These are phyloP conservation scores for Colletotrichum sp. DNA, from an alignment of 2,329 filamentous ascomycete genomes.

Conservation along the genomic window DNA sequence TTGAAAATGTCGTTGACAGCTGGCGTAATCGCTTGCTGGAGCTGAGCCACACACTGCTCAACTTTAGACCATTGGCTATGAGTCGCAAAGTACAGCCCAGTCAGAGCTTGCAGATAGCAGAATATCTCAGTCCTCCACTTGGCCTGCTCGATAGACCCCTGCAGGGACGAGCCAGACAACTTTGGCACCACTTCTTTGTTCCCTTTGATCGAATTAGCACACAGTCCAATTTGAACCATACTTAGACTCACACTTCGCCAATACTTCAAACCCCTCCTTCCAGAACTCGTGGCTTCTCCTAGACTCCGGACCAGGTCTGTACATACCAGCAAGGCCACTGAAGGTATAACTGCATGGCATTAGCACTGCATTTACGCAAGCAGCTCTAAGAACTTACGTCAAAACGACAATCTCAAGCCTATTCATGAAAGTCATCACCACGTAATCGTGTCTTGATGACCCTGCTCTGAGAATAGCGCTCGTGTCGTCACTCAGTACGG, in stretches of 20 bases:
- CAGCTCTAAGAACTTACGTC: conserved; percentile 47
- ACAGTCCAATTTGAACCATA: too few relatives aligned
- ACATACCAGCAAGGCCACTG: conserved; percentile 53
- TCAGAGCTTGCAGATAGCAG: conserved; percentile 73
- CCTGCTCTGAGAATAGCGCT: conserved; percentile 56
- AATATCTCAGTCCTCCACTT: conserved; percentile 70
- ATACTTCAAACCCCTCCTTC: conserved; percentile 45
- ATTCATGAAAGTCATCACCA: conserved; percentile 65
- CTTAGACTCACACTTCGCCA: conserved; percentile 49
- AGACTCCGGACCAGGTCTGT: conserved; percentile 34
- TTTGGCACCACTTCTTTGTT: conserved; percentile 31
- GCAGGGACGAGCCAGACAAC: conserved; percentile 54
- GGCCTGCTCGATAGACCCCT: conserved; percentile 60
- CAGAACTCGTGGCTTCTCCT: conserved; percentile 38
- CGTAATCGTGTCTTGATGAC: conserved; percentile 52
- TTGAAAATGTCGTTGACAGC: conserved; percentile 35
- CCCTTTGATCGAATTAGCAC: conserved; percentile 15
- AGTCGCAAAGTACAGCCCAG: conserved; percentile 71
- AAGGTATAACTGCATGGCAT: conserved; percentile 53
- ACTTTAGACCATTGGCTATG: conserved; percentile 74
- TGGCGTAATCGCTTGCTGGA: conserved; percentile 40
- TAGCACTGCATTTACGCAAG: conserved; percentile 4
- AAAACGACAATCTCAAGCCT: conserved; percentile 62
- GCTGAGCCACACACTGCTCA: conserved; percentile 57
- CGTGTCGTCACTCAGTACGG: conserved; percentile 63